A percentile compares a stretch with the other conserved stretches of the same genome.
These are phyloP conservation scores for Salix purpurea DNA, from an alignment of 345 rosid genomes.

Conservation along the genomic window DNA sequence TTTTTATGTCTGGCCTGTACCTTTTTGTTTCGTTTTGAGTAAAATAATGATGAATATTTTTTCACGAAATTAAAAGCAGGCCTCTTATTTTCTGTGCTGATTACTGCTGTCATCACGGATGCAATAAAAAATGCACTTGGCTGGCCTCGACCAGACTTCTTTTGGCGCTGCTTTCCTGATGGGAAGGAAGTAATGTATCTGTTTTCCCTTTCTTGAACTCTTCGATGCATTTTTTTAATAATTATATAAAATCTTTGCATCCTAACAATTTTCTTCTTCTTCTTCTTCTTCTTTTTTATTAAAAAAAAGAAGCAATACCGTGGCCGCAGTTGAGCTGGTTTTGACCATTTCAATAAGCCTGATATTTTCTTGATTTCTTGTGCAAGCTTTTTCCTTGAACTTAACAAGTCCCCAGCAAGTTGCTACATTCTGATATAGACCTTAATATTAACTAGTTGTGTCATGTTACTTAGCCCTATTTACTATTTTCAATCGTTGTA, in stretches of 20 bases:
- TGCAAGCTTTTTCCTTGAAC: background rate
- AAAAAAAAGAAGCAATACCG: background rate
- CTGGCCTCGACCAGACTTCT: conserved; percentile 88
- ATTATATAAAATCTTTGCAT: background rate
- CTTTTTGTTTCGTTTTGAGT: background rate
- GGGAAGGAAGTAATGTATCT: conserved; percentile 49
- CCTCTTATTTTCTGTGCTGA: conserved; percentile 57
- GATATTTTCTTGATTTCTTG: background rate
- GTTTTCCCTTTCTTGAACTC: background rate
- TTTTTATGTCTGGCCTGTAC: background rate
- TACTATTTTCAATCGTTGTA: background rate
- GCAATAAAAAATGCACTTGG: conserved; percentile 73
- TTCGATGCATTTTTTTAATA: background rate
- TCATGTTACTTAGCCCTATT: background rate
- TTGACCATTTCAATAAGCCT: background rate
- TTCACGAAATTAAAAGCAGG: conserved; percentile 25
- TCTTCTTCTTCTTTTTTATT: background rate
- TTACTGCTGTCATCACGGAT: conserved; percentile 71
- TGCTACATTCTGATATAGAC: background rate
- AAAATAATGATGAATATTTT: background rate
- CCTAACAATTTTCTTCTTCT: background rate
- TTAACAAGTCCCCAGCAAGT: background rate
- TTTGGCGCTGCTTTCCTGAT: conserved; percentile 96
- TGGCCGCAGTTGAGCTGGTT: background rate
- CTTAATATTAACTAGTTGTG: background rate